A percentile compares a stretch with the other conserved stretches of the same genome.
phyloP scores from a whole-genome alignment of 2,329 filamentous ascomycete species.

The Xylaria polymorpha region DNA sequence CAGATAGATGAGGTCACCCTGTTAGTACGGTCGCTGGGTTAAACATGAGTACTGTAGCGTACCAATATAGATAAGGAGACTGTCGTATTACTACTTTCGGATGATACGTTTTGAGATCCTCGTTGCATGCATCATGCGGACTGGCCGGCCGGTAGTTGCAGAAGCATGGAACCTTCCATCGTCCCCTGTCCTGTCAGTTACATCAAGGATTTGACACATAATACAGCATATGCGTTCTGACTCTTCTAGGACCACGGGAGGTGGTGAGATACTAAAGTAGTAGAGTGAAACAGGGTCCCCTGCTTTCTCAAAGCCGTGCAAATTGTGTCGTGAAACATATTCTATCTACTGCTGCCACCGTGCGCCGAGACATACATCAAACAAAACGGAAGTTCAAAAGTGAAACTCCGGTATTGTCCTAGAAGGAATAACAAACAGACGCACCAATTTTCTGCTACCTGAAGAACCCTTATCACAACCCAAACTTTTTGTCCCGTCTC shows the following conservation, averaged over 20 bases:
- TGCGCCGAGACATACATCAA: constrained; percentile 37
- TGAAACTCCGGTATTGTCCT: constrained; percentile 36
- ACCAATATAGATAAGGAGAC: constrained; percentile 6
- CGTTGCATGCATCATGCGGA: constrained; percentile 31
- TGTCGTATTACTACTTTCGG: constrained; percentile 16
- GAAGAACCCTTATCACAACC: constrained; percentile 13
- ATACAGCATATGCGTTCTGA: constrained; percentile 17
- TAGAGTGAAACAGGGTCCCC: constrained; percentile 23
- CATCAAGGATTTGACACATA: constrained; percentile 20
- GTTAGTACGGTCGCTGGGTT: background rate
- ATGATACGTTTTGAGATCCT: constrained; percentile 20
- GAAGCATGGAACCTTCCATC: constrained; percentile 30
- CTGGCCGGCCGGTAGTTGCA: constrained; percentile 9
- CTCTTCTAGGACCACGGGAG: constrained; percentile 14
- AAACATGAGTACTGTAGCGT: constrained; percentile 2
- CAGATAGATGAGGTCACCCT: constrained; percentile 2
- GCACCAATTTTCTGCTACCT: constrained; percentile 30
- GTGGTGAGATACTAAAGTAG: constrained; percentile 4
- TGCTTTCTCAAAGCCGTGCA: constrained; percentile 18
- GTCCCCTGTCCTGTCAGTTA: constrained; percentile 22
- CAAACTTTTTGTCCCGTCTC: constrained; percentile 20
- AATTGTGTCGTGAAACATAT: constrained; percentile 29
- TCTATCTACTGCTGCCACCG: constrained; percentile 25
- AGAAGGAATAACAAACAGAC: constrained; percentile 37
- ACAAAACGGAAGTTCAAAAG: constrained; percentile 35